Base-by-base conservation (phyloP, 495 filamentous ascomycete genomes). In the Penicillium samsonianum region DNA sequence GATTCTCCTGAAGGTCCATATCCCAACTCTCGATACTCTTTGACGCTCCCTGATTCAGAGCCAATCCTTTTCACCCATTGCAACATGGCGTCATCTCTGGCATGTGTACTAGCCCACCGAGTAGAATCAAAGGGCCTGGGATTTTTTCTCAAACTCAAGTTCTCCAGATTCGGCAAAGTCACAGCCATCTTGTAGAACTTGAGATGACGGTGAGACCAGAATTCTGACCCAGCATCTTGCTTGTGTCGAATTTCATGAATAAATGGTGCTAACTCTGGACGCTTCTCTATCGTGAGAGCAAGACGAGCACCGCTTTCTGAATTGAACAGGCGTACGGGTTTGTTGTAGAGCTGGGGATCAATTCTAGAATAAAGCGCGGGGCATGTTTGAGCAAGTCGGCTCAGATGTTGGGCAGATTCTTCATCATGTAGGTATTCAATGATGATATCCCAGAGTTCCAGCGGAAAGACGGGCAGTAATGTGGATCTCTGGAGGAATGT, bases 291-390 rank as follows among this genome's bases (percentile, higher is more conserved):
- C 17, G 50, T 42, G 38, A 17, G n/a, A n/a, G 50, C 50, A 42
- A 53, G 38, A 53, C 38, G 50, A 42, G 50, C 50, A 20, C 50
- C 50, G 12, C 50, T 53, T 31, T 53, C 50, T 10, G 50, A 42
- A 42, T 53, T 53, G 17, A 6, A 11, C 11, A 53, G 50, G 20
- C 37, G 37, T 8, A 53, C 50, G 1, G 10, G 5, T 2, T 31
- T 17, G 35, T 31, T 17, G 35, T 53, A 53, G 10, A 53, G 50
- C n/a, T 2, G 23, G 14, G 37, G 37, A 8, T 42, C 23, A 16
- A 42, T 53, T 19, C 35, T 53, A 5, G 9, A 2, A 20, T 42
- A 28, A 25, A 53, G 50, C 11, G 35, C n/a, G 28, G 37, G 22
- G 7, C 50, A 53, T 7, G 50, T 19, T 25, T 43, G 50, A 30